These are phyloP conservation scores for Extremus antarcticus DNA, from an alignment of 495 filamentous ascomycete species.

Conservation along the genomic window DNA sequence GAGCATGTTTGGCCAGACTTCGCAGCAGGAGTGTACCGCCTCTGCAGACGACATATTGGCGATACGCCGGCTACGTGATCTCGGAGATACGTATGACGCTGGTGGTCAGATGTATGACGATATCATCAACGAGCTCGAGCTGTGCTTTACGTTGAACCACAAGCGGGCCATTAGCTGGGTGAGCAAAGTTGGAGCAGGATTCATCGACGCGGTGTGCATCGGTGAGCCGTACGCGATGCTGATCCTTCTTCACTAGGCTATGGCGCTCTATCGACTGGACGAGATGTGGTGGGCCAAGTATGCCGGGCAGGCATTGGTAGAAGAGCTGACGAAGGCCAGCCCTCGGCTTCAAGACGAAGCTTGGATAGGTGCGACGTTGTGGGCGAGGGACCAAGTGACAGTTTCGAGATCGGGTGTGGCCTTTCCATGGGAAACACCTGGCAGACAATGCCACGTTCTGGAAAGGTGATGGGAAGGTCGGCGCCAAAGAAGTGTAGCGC, in stretches of 20 bases:
- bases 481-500: too few relatives aligned
- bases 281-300: slow-evolving; percentile 2
- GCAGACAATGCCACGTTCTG: too few relatives aligned
- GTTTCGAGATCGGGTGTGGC: too few relatives aligned
- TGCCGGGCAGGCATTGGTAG: background rate
- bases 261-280: background rate
- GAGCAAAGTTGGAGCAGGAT: background rate
- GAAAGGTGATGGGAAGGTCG: too few relatives aligned
- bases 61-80: background rate
- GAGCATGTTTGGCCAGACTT: background rate
- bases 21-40: background rate
- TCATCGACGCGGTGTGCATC: background rate
- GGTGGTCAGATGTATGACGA: background rate
- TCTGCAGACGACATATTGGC: background rate
- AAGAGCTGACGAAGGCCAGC: background rate
- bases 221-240: background rate
- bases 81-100: background rate
- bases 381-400: background rate
- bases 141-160: background rate
- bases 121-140: background rate
- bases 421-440: too few relatives aligned
- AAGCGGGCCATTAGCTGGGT: slow-evolving; percentile 1
- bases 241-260: background rate
- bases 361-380: background rate
- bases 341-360: background rate